Percentiles rank a stretch among this genome's conserved stretches.
These are phyloP conservation scores for Entomophthora muscae DNA, from an alignment of 371 early-diverging fungal genomes.

Conservation along the genomic window DNA sequence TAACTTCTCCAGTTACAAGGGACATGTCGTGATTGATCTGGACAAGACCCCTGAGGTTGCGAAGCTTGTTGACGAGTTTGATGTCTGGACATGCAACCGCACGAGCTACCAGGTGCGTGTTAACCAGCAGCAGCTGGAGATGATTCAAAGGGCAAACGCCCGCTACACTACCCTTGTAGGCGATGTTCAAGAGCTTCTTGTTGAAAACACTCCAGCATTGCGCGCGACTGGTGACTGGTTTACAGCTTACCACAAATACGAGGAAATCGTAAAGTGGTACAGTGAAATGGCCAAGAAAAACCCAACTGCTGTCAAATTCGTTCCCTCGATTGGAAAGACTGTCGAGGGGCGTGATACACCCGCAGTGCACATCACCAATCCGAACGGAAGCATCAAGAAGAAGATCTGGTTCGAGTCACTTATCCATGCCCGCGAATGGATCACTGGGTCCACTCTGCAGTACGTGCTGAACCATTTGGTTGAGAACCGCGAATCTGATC, in stretches of 20 bases:
- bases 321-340: slow-evolving; percentile 9
- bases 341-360: background rate
- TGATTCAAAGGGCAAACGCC: slow-evolving; percentile 4
- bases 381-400: slow-evolving; percentile 2
- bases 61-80: slow-evolving; percentile 1
- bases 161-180: background rate
- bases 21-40: background rate
- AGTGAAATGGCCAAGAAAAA: background rate
- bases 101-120: slow-evolving; percentile 2
- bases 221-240: background rate
- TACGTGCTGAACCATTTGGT: slow-evolving; percentile 8
- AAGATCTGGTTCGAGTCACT: slow-evolving; percentile 8
- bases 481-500: slow-evolving; percentile 4
- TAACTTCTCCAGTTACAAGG: background rate
- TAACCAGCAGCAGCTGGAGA: background rate
- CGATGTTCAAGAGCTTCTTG: background rate
- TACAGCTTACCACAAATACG: slow-evolving; percentile 1
- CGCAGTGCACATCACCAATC: slow-evolving; percentile 8
- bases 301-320: slow-evolving; percentile 4
- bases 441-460: slow-evolving; percentile 9
- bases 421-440: slow-evolving; percentile 12
- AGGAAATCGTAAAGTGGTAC: slow-evolving; percentile 5
- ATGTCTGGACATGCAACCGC: slow-evolving; percentile 3
- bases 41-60: background rate
- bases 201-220: background rate